phyloP scores from a whole-genome alignment of 768 basidiomycete species.

The Wakefieldia striispora region DNA sequence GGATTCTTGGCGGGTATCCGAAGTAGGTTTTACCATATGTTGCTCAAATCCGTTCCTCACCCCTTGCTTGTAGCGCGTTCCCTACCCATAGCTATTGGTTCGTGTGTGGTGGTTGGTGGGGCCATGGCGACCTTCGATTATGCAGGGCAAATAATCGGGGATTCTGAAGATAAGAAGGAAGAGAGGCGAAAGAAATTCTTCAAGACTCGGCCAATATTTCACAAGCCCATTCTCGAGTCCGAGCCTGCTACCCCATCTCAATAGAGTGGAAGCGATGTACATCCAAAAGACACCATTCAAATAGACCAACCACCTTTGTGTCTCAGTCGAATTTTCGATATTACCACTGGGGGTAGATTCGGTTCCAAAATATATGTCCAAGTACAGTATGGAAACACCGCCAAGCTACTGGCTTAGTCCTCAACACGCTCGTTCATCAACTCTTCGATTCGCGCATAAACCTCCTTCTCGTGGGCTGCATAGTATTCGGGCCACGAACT shows the following conservation, averaged over 20 bases:
- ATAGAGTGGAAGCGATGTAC: slow-evolving; percentile 18
- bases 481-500: slow-evolving; percentile 54
- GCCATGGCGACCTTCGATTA: slow-evolving; percentile 81
- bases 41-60: slow-evolving; percentile 12
- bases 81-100: slow-evolving; percentile 74
- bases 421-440: slow-evolving; percentile 19
- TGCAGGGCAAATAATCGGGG: slow-evolving; percentile 61
- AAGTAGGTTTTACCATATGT: slow-evolving; percentile 42
- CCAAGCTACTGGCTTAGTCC: slow-evolving; percentile 2
- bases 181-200: slow-evolving; percentile 81
- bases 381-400: slow-evolving; percentile 5
- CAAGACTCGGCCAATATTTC: slow-evolving; percentile 57
- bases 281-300: slow-evolving; percentile 6
- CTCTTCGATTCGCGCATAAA: slow-evolving; percentile 41
- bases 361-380: slow-evolving; percentile 1
- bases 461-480: slow-evolving; percentile 39
- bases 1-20: slow-evolving; percentile 88
- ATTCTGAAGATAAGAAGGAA: slow-evolving; percentile 48
- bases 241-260: slow-evolving; percentile 12
- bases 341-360: background rate
- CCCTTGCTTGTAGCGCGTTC: slow-evolving; percentile 62
- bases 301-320: slow-evolving; percentile 13
- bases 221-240: slow-evolving; percentile 21
- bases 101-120: slow-evolving; percentile 76
- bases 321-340: background rate